Evolutionary conservation across 371 early-diverging fungal species (phyloP), one percentile per base, ranked within the genome.

Genomic region (Mortierella sp.): DNA sequence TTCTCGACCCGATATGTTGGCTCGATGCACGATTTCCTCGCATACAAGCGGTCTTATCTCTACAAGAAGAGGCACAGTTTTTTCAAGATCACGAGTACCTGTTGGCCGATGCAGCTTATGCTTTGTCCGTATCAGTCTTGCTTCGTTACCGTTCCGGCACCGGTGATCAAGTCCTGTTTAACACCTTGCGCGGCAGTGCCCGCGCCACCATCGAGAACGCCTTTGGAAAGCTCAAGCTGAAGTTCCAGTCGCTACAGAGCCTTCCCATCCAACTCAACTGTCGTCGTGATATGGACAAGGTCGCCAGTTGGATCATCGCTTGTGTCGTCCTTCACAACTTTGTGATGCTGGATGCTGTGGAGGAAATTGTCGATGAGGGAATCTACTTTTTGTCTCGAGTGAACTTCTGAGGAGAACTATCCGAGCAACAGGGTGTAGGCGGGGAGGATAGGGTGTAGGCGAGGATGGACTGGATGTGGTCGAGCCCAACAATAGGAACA

Each of bases 121-220:
- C 73, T 14, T 19, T 66, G 0, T 2, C 52, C 14, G 9, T 2
- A 5, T 67, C 74, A 2, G 34, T 58, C n/a, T 43, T 67, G 22
- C 74, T 50, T 10, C 37, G 68, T 19, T 67, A 55, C 74, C 44
- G 44, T 19, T 58, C 55, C 44, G 53, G 58, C 26, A n/a, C 40
- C n/a, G 41, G 41, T 19, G 39, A 44, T 16, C 43, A 65, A 40
- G 65, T 24, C 63, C 37, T 14, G 40, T 71, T 71, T 39, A 71
- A 71, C 34, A 19, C 19, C 29, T 61, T 44, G 29, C 73, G 61
- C 45, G 61, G 45, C 6, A 34, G 31, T 24, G 67, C 66, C 10
- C 73, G 73, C 22, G 73, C 58, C n/a, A 66, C 31, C 19, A 73
- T 73, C 40, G 67, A 66, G 66, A 66, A 73, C 58, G 73, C 73